phyloP scores from a whole-genome alignment of 148 eudicot genomes.

The Polygonum maritimum region DNA sequence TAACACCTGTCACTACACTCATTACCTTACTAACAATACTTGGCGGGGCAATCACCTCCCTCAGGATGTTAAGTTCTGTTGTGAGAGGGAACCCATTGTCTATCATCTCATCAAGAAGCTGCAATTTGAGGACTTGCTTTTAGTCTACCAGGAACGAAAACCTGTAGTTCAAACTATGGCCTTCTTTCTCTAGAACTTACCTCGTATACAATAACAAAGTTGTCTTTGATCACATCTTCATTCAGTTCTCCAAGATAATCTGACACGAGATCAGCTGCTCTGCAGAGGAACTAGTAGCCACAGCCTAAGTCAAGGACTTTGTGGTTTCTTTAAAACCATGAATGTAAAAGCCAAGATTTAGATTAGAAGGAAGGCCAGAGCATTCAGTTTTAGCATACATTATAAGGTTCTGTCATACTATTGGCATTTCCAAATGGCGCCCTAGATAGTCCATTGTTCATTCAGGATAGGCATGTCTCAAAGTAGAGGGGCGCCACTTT shows the following conservation, averaged over 20 bases:
- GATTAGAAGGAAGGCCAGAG: neutral
- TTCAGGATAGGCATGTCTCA: neutral
- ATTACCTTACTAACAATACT: slow-evolving; percentile 82
- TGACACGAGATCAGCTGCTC: slow-evolving; percentile 86
- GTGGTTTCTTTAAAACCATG: slow-evolving; percentile 1
- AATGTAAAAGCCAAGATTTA: neutral
- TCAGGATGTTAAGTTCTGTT: slow-evolving; percentile 84
- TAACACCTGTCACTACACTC: slow-evolving; percentile 85
- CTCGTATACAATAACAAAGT: slow-evolving; percentile 90
- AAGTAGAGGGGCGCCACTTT: neutral
- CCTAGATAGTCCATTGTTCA: neutral
- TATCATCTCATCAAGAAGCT: slow-evolving; percentile 99
- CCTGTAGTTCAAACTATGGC: neutral
- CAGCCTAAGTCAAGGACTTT: slow-evolving; percentile 5
- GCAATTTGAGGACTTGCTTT: slow-evolving; percentile 19
- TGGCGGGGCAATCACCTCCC: slow-evolving; percentile 96
- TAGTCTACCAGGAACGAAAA: neutral
- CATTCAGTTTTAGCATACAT: neutral
- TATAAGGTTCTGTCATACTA: neutral
- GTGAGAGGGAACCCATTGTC: slow-evolving; percentile 98
- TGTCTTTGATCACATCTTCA: slow-evolving; percentile 94
- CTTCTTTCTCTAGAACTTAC: slow-evolving; percentile 25
- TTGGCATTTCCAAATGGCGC: too few species aligned
- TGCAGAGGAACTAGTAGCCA: slow-evolving; percentile 76
- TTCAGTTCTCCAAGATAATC: slow-evolving; percentile 87